Conservation (phyloP, 257 asterid species). For the Fraxinus americana region DNA sequence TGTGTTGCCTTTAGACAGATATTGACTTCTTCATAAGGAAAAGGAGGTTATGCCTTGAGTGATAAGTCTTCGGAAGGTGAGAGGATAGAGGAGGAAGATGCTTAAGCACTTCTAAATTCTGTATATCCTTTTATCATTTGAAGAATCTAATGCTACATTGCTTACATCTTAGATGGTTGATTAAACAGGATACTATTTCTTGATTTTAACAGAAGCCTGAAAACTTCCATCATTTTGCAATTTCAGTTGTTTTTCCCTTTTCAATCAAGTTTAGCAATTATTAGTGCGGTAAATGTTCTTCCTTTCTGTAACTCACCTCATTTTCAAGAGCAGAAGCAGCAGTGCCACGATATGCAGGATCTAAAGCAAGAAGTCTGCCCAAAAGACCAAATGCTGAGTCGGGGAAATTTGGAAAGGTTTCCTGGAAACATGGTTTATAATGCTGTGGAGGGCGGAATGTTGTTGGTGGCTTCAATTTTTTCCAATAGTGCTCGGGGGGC, state of each 20-base stretch:
- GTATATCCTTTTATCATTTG: too few relatives aligned
- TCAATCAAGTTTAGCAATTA: neutral
- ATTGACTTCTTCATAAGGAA: neutral
- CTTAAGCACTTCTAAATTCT: neutral
- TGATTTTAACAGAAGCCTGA: neutral
- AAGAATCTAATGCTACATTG: too few relatives aligned
- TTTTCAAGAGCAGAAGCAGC: constrained; percentile 57
- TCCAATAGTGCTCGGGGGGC: constrained; percentile 80
- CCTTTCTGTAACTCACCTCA: constrained; percentile 45
- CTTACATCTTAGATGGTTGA: neutral
- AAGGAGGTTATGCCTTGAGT: too few relatives aligned
- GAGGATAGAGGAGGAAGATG: neutral
- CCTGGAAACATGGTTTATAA: constrained; percentile 56
- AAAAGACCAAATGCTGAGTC: constrained; percentile 50
- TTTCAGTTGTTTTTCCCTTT: neutral
- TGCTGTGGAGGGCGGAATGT: constrained; percentile 68
- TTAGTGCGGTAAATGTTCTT: neutral
- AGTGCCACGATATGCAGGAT: constrained; percentile 63
- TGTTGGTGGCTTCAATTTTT: constrained; percentile 67
- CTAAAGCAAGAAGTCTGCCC: constrained; percentile 57
- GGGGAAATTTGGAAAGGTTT: constrained; percentile 57
- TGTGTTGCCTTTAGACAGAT: neutral
- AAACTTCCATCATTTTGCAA: neutral
- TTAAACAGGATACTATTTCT: neutral
- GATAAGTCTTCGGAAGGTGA: neutral